These are phyloP conservation scores for Pleurotus ostreatus DNA, from an alignment of 768 basidiomycete genomes.

Conservation along the genomic window DNA sequence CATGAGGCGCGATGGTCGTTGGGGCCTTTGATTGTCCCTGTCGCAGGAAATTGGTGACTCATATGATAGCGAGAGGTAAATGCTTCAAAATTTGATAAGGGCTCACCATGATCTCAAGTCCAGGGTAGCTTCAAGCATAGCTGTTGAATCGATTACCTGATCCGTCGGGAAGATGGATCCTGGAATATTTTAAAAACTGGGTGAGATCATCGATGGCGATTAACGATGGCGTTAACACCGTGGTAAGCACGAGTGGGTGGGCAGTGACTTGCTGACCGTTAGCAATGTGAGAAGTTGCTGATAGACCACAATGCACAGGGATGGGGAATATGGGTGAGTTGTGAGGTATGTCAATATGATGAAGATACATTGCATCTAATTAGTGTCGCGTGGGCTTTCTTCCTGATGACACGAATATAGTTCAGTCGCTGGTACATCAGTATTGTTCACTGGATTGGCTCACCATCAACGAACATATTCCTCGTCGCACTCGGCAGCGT, in stretches of 20 bases:
- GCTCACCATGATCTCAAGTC: no score
- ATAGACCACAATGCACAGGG: not conserved
- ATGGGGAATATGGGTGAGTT: not conserved
- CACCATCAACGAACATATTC: slow-evolving; percentile 97
- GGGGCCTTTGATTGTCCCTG: no score
- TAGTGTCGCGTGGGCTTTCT: not conserved
- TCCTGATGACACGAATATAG: not conserved
- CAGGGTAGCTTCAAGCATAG: no score
- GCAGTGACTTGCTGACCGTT: not conserved
- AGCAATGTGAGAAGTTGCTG: no score
- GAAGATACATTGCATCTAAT: not conserved
- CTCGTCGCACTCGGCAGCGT: slow-evolving; percentile 86
- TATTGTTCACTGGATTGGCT: slow-evolving; percentile 17
- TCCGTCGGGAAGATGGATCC: no score
- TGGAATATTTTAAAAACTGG: not conserved
- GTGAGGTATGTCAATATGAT: not conserved
- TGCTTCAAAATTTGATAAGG: no score
- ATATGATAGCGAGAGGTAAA: no score
- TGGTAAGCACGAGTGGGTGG: not conserved
- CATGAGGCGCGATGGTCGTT: no score
- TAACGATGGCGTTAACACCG: no score
- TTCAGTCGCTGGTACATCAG: not conserved
- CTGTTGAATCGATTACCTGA: no score
- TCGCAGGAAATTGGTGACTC: no score
- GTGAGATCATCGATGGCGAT: not conserved